Evolutionary conservation across 2,329 filamentous ascomycete genomes (phyloP).

Genomic region (Fusarium sp.): DNA sequence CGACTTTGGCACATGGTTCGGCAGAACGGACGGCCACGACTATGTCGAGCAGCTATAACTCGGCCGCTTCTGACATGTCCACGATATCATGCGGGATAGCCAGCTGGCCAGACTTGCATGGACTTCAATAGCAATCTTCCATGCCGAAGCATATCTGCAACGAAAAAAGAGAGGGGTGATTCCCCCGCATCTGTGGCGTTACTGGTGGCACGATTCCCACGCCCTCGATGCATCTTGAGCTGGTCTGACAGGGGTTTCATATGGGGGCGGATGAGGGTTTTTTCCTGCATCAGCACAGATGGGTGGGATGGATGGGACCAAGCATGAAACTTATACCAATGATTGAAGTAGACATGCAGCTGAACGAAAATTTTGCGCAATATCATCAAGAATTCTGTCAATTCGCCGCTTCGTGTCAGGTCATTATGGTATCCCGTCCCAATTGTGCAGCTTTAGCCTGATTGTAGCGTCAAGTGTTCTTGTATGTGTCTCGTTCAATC

Average conservation of each 20-base stretch:
- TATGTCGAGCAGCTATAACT: conserved; percentile 17
- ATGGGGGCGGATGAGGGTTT: conserved; percentile 15
- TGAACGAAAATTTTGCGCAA: conserved; percentile 15
- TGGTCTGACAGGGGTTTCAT: conserved; percentile 24
- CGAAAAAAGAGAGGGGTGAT: conserved; percentile 10
- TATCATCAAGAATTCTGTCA: conserved; percentile 26
- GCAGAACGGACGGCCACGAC: conserved; percentile 44
- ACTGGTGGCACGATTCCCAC: conserved; percentile 44
- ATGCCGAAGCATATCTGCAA: conserved; percentile 34
- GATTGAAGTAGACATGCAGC: conserved; percentile 19
- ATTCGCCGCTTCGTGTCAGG: conserved; percentile 39
- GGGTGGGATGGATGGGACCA: neutral
- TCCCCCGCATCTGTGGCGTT: conserved; percentile 40
- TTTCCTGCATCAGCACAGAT: neutral
- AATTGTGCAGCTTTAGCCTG: conserved; percentile 32
- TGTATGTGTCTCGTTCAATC: conserved; percentile 7
- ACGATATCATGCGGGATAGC: neutral
- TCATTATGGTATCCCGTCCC: conserved; percentile 37
- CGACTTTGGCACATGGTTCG: conserved; percentile 74
- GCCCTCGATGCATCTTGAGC: conserved; percentile 32
- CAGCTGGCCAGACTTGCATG: conserved; percentile 11
- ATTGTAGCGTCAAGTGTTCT: conserved; percentile 13
- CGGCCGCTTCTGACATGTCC: conserved; percentile 15
- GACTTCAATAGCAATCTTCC: conserved; percentile 6
- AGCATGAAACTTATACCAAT: conserved; percentile 23